These are phyloP conservation scores for Cladosporium halotolerans DNA, from an alignment of 2,329 filamentous ascomycete genomes.

Conservation along the genomic window DNA sequence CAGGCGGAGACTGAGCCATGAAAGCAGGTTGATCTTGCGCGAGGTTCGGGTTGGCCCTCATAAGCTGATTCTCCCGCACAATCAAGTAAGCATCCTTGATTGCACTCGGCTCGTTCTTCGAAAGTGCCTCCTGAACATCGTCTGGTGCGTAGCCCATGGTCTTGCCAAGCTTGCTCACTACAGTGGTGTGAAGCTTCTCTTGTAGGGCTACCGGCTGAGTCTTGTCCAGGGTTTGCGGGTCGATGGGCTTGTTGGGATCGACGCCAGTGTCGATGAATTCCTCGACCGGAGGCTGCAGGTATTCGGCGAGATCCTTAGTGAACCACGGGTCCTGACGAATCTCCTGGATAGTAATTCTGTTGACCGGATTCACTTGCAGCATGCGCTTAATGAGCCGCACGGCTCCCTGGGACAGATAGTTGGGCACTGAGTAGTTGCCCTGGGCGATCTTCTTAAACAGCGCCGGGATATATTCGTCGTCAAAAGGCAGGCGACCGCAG, in stretches of 20 bases:
- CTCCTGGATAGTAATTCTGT: slow-evolving; percentile 87
- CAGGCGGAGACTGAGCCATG: slow-evolving; percentile 51
- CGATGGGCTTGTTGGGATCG: slow-evolving; percentile 85
- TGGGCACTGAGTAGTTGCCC: slow-evolving; percentile 86
- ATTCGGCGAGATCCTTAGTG: slow-evolving; percentile 73
- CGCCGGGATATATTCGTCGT: slow-evolving; percentile 96
- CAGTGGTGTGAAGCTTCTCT: slow-evolving; percentile 83
- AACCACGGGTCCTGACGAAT: slow-evolving; percentile 96
- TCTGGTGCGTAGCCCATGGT: slow-evolving; percentile 96
- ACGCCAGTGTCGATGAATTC: slow-evolving; percentile 93
- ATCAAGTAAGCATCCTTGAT: slow-evolving; percentile 99
- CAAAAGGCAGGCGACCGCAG: slow-evolving; percentile 75
- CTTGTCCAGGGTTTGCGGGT: slow-evolving; percentile 72
- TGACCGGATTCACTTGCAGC: slow-evolving; percentile 90
- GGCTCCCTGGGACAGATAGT: slow-evolving; percentile 82
- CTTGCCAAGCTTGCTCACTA: slow-evolving; percentile 92
- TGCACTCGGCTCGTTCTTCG: slow-evolving; percentile 86
- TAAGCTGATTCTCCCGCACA: slow-evolving; percentile 93
- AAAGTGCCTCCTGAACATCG: slow-evolving; percentile 90
- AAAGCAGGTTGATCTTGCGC: slow-evolving; percentile 49
- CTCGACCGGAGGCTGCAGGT: slow-evolving; percentile 79
- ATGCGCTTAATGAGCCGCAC: slow-evolving; percentile 80
- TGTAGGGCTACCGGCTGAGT: slow-evolving; percentile 72
- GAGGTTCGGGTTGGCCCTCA: slow-evolving; percentile 76
- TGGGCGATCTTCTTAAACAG: slow-evolving; percentile 97